These are phyloP conservation scores for Globisporangium lucens DNA, from an alignment of 352 stramenopile species.

Conservation along the genomic window DNA sequence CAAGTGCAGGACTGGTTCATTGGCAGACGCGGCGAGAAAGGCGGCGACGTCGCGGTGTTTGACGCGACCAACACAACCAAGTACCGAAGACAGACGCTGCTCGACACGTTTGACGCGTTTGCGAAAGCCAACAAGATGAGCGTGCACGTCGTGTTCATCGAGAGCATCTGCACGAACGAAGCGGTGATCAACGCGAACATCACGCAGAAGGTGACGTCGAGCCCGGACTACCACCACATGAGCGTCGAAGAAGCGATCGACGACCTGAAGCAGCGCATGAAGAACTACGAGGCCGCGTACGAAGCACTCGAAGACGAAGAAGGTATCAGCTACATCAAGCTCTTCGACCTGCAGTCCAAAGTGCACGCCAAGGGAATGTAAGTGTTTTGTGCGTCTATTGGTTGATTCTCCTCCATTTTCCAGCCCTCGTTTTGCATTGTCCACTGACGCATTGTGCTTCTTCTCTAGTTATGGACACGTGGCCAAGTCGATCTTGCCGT, in stretches of 20 bases:
- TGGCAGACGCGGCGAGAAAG: constrained; percentile 23
- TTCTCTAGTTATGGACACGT: constrained; percentile 69
- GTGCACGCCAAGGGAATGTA: constrained; percentile 85
- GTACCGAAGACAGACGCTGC: constrained; percentile 39
- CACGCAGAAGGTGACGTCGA: constrained; percentile 67
- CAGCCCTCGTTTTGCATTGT: neutral
- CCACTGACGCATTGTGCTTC: constrained; percentile 1
- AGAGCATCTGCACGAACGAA: constrained; percentile 92
- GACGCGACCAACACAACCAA: constrained; percentile 91
- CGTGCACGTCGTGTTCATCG: constrained; percentile 91
- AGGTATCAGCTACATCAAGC: constrained; percentile 88
- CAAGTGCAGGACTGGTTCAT: constrained; percentile 68
- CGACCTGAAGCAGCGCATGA: constrained; percentile 80
- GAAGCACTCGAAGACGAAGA: constrained; percentile 84
- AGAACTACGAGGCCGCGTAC: constrained; percentile 88
- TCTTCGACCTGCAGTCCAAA: constrained; percentile 87
- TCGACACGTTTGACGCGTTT: constrained; percentile 63
- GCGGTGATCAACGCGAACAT: constrained; percentile 86
- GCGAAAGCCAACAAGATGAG: constrained; percentile 59
- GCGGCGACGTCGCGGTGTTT: constrained; percentile 87
- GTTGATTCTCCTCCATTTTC: neutral
- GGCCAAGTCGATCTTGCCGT: constrained; percentile 90
- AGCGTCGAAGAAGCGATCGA: constrained; percentile 61
- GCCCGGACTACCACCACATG: constrained; percentile 82
- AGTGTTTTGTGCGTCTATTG: constrained; percentile 4